A percentile compares a stretch with the other conserved stretches of the same genome.
Conservation (phyloP, 2,329 filamentous ascomycete species). For the Teratosphaeria pseudoeucalypti region DNA sequence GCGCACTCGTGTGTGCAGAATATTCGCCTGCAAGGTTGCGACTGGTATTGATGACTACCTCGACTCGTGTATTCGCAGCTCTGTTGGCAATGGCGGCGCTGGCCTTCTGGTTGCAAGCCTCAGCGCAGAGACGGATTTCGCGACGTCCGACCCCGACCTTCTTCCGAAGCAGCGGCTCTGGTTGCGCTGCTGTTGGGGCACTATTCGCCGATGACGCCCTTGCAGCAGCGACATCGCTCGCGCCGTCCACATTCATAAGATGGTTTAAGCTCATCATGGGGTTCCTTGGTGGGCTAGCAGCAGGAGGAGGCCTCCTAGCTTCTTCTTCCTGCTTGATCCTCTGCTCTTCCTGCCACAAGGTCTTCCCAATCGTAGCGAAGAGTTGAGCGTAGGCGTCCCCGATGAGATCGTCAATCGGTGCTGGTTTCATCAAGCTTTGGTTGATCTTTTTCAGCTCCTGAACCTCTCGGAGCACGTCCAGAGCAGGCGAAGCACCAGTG, state of each 20-base stretch:
- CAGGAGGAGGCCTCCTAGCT: conserved; percentile 9
- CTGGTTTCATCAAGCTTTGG: conserved; percentile 73
- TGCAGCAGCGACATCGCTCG: conserved; percentile 8
- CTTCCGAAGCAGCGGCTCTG: conserved; percentile 3
- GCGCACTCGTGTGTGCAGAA: conserved; percentile 39
- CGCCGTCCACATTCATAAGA: conserved; percentile 26
- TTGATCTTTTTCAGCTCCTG: conserved; percentile 71
- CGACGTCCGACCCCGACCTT: conserved; percentile 50
- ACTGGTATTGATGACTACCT: conserved; percentile 20
- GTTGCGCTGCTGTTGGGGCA: background rate
- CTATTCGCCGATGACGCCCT: conserved; percentile 1
- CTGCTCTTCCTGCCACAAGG: conserved; percentile 39
- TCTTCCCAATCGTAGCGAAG: conserved; percentile 56
- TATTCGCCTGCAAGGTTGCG: conserved; percentile 22
- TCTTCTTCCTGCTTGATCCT: conserved; percentile 18
- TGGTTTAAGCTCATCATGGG: conserved; percentile 24
- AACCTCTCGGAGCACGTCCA: conserved; percentile 56
- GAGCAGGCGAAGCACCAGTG: conserved; percentile 35
- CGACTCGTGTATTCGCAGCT: conserved; percentile 9
- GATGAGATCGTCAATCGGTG: conserved; percentile 84
- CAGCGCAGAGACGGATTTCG: conserved; percentile 49
- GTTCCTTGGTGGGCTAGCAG: conserved; percentile 15
- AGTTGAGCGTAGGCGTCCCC: conserved; percentile 77
- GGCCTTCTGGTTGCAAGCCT: conserved; percentile 40
- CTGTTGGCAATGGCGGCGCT: conserved; percentile 1